Conservation (phyloP, 352 stramenopile genomes). For the Peronospora destructor region DNA sequence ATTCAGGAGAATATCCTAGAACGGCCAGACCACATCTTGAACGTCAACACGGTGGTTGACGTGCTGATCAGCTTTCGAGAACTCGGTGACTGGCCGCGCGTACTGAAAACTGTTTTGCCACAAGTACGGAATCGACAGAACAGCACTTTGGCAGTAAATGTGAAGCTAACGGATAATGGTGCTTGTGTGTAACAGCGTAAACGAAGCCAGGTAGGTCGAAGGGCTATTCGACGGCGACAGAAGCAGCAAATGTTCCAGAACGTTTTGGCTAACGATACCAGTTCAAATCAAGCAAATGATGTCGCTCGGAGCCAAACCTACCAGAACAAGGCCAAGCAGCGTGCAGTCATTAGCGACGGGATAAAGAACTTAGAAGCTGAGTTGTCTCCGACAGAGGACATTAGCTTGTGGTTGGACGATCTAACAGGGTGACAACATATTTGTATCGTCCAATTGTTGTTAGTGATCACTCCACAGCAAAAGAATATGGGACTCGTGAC, state of each 20-base stretch:
- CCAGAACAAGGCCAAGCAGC: slow-evolving; percentile 6
- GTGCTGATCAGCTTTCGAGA: slow-evolving; percentile 54
- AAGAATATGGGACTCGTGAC: slow-evolving; percentile 4
- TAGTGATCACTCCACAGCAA: background rate
- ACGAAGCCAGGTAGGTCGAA: slow-evolving; percentile 32
- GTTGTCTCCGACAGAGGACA: slow-evolving; percentile 11
- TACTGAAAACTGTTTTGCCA: slow-evolving; percentile 42
- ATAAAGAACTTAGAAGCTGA: slow-evolving; percentile 1
- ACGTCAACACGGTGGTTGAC: slow-evolving; percentile 74
- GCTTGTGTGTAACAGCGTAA: slow-evolving; percentile 31
- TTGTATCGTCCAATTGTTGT: slow-evolving; percentile 1
- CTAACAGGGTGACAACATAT: background rate
- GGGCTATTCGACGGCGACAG: slow-evolving; percentile 27
- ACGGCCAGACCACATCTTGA: slow-evolving; percentile 70
- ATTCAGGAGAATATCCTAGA: slow-evolving; percentile 69
- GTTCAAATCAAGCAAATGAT: no score
- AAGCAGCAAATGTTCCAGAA: slow-evolving; percentile 17
- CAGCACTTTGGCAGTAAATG: background rate
- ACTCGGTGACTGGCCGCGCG: slow-evolving; percentile 41
- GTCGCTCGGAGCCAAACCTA: background rate
- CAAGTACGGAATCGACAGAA: slow-evolving; percentile 27
- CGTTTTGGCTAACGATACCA: no score
- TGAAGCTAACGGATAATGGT: slow-evolving; percentile 2
- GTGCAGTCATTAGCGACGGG: background rate
- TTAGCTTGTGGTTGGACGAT: slow-evolving; percentile 17